Conservation (phyloP, 768 basidiomycete genomes). For the Nidula microcarpa region DNA sequence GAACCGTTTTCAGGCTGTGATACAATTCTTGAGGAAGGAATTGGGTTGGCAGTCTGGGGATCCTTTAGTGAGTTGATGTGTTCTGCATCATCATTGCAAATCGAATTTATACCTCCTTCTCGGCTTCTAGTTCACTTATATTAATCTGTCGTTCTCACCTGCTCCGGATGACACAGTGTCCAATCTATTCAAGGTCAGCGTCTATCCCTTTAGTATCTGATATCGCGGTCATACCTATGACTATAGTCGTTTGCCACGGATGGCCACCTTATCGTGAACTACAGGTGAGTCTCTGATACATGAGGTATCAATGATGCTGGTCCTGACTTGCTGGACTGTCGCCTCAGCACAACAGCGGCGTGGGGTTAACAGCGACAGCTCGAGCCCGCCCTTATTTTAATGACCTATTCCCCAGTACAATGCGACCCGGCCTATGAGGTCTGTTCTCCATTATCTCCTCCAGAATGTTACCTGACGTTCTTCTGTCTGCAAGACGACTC, state of each 20-base stretch:
- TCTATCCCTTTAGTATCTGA: not conserved
- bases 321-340: too few relatives aligned
- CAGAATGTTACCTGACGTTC: not conserved
- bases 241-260: conserved; percentile 81
- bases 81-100: conserved; percentile 7
- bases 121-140: conserved; percentile 47
- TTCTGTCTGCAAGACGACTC: too few relatives aligned
- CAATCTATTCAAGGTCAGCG: conserved; percentile 66
- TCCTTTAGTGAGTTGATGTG: conserved; percentile 30
- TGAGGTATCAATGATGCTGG: too few relatives aligned
- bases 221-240: not conserved
- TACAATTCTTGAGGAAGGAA: conserved; percentile 88
- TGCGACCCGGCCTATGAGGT: not conserved
- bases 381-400: too few relatives aligned
- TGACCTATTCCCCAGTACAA: too few relatives aligned
- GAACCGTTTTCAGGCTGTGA: conserved; percentile 93
- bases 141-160: conserved; percentile 75
- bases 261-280: conserved; percentile 88
- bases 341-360: conserved; percentile 36
- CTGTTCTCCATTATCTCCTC: not conserved
- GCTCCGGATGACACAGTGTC: conserved; percentile 81
- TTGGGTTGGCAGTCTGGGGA: conserved; percentile 84
- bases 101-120: too few relatives aligned
- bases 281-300: conserved; percentile 50
- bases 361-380: conserved; percentile 28